Percentiles rank a stretch among this genome's conserved stretches.
These are phyloP conservation scores for Ceratocystis smalleyi DNA, from an alignment of 2,329 filamentous ascomycete species.

Conservation along the genomic window DNA sequence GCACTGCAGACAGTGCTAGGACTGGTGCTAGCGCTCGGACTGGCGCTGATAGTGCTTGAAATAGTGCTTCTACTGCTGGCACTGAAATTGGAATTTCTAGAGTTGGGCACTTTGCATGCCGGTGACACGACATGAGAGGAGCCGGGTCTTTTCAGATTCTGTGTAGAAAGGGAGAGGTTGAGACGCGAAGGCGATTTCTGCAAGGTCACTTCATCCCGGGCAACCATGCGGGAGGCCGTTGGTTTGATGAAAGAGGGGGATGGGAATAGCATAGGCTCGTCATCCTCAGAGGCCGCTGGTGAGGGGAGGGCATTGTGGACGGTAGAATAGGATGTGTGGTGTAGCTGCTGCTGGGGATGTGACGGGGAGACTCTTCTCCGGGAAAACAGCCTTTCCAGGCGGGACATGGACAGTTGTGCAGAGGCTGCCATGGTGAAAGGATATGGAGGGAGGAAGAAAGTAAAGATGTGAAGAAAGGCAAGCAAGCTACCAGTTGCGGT, in stretches of 20 bases:
- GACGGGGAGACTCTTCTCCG: slow-evolving; percentile 25
- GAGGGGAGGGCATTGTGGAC: background rate
- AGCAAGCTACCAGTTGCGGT: background rate
- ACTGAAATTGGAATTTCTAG: slow-evolving; percentile 14
- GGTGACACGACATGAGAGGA: slow-evolving; percentile 16
- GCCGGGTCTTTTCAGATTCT: slow-evolving; percentile 12
- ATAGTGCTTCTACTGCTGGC: slow-evolving; percentile 11
- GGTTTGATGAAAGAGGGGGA: slow-evolving; percentile 41
- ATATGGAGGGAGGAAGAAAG: background rate
- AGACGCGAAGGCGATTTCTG: slow-evolving; percentile 21
- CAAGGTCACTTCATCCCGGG: slow-evolving; percentile 33
- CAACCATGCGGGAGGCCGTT: slow-evolving; percentile 38
- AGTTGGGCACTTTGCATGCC: slow-evolving; percentile 9
- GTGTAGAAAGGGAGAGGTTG: slow-evolving; percentile 7
- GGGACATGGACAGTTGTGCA: slow-evolving; percentile 17
- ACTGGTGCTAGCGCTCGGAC: background rate
- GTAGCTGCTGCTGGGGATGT: slow-evolving; percentile 15
- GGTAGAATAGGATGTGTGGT: background rate
- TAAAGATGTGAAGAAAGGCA: background rate
- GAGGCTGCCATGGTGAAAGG: slow-evolving; percentile 7
- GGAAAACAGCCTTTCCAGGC: slow-evolving; percentile 38
- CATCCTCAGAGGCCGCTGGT: slow-evolving; percentile 15
- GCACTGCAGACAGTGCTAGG: slow-evolving; percentile 14
- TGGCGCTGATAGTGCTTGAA: slow-evolving; percentile 12
- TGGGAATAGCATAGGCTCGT: slow-evolving; percentile 29